Evolutionary conservation across 306 rosid species (phyloP).

Genomic region (Vigna nakashimae): DNA sequence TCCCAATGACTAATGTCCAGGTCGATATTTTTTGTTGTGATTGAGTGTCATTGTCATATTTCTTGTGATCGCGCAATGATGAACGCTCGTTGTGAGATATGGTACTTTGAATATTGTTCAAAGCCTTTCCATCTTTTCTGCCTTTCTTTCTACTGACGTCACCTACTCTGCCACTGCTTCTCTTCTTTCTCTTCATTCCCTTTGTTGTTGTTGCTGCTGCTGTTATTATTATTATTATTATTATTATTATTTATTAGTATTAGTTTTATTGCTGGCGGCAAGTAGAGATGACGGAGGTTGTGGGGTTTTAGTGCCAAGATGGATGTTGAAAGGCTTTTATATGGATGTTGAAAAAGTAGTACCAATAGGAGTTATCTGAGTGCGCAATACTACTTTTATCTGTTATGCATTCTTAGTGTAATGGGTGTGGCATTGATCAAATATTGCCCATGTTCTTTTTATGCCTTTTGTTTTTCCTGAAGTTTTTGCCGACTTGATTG

Average conservation of each 20-base stretch:
- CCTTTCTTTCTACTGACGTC: slow-evolving; percentile 42
- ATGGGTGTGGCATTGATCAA: not conserved
- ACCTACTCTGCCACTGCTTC: not conserved
- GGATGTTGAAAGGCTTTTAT: slow-evolving; percentile 34
- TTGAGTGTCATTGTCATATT: not conserved
- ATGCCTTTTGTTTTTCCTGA: not conserved
- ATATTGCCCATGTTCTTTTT: not conserved
- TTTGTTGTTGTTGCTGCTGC: not conserved
- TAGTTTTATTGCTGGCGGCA: slow-evolving; percentile 9
- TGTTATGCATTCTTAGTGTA: not conserved
- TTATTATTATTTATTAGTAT: not conserved
- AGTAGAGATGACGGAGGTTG: slow-evolving; percentile 38
- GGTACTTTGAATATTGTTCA: slow-evolving; percentile 24
- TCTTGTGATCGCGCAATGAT: slow-evolving; percentile 45
- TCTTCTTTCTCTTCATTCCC: not conserved
- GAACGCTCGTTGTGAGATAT: slow-evolving; percentile 28
- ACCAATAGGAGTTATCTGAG: not conserved
- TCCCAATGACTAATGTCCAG: too few relatives aligned
- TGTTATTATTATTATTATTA: not conserved
- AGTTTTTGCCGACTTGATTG: not conserved
- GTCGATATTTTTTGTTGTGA: not conserved
- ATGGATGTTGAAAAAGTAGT: not conserved
- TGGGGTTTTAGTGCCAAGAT: not conserved
- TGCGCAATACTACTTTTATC: not conserved
- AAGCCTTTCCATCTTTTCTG: slow-evolving; percentile 41